Conservation (phyloP, 1,139 yeast genomes). For the Maudiozyma humilis region DNA sequence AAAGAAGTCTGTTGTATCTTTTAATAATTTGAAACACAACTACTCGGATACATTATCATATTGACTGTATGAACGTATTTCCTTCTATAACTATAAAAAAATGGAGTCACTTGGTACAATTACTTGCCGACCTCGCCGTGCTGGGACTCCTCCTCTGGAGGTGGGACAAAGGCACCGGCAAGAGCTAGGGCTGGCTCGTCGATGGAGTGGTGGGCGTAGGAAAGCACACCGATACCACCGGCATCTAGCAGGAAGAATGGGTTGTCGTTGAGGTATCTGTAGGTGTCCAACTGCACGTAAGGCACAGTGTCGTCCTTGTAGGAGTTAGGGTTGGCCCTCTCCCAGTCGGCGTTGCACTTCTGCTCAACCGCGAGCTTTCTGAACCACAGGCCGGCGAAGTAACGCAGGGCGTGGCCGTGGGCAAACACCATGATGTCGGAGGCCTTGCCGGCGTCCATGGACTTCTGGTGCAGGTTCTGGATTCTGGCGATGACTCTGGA, state of each 20-base stretch:
- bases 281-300: constrained; percentile 26
- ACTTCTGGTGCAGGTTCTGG: constrained; percentile 51
- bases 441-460: constrained; percentile 44
- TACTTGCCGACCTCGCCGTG: constrained; percentile 16
- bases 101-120: not conserved
- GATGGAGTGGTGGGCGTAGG: constrained; percentile 78
- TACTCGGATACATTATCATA: not conserved
- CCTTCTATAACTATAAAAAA: constrained; percentile 1
- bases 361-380: constrained; percentile 29
- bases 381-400: constrained; percentile 86
- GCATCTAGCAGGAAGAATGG: constrained; percentile 85
- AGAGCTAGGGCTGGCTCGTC: constrained; percentile 80
- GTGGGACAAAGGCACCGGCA: constrained; percentile 72
- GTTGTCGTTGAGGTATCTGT: constrained; percentile 38
- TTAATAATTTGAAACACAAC: not conserved
- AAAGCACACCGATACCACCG: constrained; percentile 88
- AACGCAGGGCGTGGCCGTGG: constrained; percentile 87
- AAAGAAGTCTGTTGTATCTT: not conserved
- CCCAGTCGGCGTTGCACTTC: constrained; percentile 23
- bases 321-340: constrained; percentile 16
- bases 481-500: constrained; percentile 62
- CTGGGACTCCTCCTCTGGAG: constrained; percentile 44
- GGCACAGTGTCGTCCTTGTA: constrained; percentile 32
- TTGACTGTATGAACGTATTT: too few species aligned
- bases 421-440: constrained; percentile 79